Conservation (phyloP, 1,284 basidiomycete species). For the Ceratobasidium sp. region DNA sequence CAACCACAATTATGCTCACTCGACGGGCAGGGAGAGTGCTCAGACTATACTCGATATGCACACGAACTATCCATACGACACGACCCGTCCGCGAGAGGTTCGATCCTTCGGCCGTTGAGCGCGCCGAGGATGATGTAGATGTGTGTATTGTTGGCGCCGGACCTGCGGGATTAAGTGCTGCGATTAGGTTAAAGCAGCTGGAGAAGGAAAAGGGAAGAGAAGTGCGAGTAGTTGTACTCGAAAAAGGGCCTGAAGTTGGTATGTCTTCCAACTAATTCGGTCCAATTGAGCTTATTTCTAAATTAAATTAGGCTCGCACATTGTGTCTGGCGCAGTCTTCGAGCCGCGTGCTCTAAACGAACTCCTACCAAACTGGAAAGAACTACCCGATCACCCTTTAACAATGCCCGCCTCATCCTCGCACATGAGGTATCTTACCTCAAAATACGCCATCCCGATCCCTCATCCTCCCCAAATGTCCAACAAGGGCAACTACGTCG, state of each 20-base stretch:
- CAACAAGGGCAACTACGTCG: constrained; percentile 94
- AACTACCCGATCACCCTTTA: constrained; percentile 69
- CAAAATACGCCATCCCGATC: constrained; percentile 79
- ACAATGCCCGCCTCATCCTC: constrained; percentile 85
- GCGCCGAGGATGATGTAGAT: constrained; percentile 89
- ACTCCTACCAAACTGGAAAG: constrained; percentile 89
- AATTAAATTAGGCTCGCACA: constrained; percentile 81
- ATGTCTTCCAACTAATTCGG: constrained; percentile 55
- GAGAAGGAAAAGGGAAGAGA: constrained; percentile 79
- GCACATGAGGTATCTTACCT: constrained; percentile 89
- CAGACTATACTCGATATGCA: neutral
- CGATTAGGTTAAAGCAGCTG: constrained; percentile 95
- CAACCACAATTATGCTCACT: constrained; percentile 24
- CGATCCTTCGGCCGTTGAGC: constrained; percentile 71
- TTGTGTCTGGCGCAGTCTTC: constrained; percentile 95
- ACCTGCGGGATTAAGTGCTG: constrained; percentile 95
- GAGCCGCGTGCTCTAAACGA: constrained; percentile 94
- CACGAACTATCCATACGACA: constrained; percentile 9
- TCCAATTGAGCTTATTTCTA: neutral
- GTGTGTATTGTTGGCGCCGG: constrained; percentile 98
- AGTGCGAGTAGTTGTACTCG: constrained; percentile 92
- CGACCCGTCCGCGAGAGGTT: constrained; percentile 54
- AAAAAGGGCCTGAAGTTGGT: constrained; percentile 96
- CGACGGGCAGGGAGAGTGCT: constrained; percentile 8
- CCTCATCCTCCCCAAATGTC: constrained; percentile 98